Conservation (phyloP, 495 filamentous ascomycete genomes). For the Penicillium macrosclerotiorum region DNA sequence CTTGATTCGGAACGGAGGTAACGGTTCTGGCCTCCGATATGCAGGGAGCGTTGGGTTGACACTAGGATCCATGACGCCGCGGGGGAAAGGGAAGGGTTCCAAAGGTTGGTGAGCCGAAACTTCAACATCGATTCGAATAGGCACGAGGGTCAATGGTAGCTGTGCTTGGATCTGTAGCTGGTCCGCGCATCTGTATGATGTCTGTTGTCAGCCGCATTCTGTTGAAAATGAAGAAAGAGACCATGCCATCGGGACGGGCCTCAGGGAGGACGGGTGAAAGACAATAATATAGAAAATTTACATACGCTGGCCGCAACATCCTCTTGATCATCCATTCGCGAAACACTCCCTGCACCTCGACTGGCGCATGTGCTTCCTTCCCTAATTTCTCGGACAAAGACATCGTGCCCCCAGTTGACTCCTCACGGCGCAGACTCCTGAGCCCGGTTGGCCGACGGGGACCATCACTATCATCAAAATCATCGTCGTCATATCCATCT, state of each 20-base stretch:
- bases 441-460: constrained; percentile 79
- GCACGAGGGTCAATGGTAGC: constrained; percentile 86
- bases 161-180: constrained; percentile 81
- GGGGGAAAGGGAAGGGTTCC: constrained; percentile 67
- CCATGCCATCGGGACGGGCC: background rate
- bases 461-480: constrained; percentile 84
- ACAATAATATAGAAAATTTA: constrained; percentile 4
- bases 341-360: constrained; percentile 86
- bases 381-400: constrained; percentile 72
- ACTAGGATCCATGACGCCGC: constrained; percentile 56
- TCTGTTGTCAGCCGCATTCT: constrained; percentile 7
- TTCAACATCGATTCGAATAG: constrained; percentile 95
- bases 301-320: constrained; percentile 53
- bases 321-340: constrained; percentile 91
- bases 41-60: constrained; percentile 65
- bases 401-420: constrained; percentile 58
- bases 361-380: constrained; percentile 76
- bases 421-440: constrained; percentile 78
- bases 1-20: constrained; percentile 81
- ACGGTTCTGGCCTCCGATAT: constrained; percentile 73
- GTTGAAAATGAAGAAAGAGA: background rate
- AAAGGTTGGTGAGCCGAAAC: constrained; percentile 74
- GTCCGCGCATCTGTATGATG: constrained; percentile 41
- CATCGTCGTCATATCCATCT: constrained; percentile 90
- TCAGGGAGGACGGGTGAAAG: constrained; percentile 1